phyloP scores from a whole-genome alignment of 441 rosid species.

The Brassica hybrid region DNA sequence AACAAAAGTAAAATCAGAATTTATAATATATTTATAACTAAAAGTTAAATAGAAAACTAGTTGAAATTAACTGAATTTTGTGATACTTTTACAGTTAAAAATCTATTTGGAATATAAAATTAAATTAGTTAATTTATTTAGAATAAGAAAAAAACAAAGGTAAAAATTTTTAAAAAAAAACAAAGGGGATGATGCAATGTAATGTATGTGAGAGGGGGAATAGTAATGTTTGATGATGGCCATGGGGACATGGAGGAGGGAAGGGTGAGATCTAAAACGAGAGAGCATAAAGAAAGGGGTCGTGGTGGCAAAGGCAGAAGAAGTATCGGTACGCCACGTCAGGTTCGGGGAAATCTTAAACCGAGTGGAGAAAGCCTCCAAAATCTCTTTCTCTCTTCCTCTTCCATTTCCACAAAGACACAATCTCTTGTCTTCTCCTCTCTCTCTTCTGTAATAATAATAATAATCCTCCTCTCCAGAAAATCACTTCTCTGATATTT shows the following conservation, averaged over 20 bases:
- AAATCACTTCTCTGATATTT: conserved; percentile 16
- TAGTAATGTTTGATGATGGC: neutral
- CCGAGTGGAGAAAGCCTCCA: conserved; percentile 48
- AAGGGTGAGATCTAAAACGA: neutral
- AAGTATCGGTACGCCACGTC: conserved; percentile 82
- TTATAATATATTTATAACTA: neutral
- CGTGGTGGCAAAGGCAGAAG: conserved; percentile 57
- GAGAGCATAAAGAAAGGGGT: conserved; percentile 26
- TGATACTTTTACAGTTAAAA: neutral
- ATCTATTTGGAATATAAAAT: neutral
- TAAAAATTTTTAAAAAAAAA: neutral
- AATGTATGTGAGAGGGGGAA: neutral
- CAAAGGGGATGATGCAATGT: neutral
- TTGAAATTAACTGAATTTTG: neutral
- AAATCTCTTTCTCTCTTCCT: conserved; percentile 62
- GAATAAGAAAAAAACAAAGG: neutral
- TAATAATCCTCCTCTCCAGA: too few species aligned
- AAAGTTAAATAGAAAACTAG: neutral
- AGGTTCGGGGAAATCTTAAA: conserved; percentile 45
- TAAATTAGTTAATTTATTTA: neutral
- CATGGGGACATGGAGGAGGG: conserved; percentile 21
- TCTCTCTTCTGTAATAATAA: neutral
- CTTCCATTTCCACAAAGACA: conserved; percentile 29
- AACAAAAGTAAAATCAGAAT: neutral
- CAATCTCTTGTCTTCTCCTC: conserved; percentile 1